Conservation (phyloP, 805 yeast species). For the Hanseniaspora mollemarum region DNA sequence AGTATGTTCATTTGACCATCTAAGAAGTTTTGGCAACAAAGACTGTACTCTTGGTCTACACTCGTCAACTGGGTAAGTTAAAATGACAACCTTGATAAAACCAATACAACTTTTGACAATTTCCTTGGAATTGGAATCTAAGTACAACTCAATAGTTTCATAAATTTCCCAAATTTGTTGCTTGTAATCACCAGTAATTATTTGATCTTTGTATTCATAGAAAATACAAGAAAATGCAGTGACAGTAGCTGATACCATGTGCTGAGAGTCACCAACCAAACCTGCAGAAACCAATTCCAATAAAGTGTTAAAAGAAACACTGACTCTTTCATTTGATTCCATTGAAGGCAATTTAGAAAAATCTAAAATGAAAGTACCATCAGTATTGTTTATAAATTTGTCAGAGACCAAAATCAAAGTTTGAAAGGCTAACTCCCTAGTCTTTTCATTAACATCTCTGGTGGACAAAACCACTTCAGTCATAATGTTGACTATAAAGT, state of each 20-base stretch:
- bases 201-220: conserved; percentile 65
- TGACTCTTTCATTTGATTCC: conserved; percentile 37
- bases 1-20: conserved; percentile 92
- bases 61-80: conserved; percentile 68
- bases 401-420: conserved; percentile 54
- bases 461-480: conserved; percentile 86
- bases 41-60: conserved; percentile 55
- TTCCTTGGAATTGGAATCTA: conserved; percentile 84
- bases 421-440: conserved; percentile 69
- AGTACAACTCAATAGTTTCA: conserved; percentile 76
- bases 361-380: conserved; percentile 44
- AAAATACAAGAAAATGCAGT: conserved; percentile 80
- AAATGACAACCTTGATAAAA: conserved; percentile 77
- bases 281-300: conserved; percentile 93
- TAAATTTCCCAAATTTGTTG: conserved; percentile 62
- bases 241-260: conserved; percentile 93
- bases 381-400: conserved; percentile 25
- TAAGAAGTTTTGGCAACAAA: conserved; percentile 60
- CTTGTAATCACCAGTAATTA: conserved; percentile 32
- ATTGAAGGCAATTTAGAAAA: conserved; percentile 54
- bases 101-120: conserved; percentile 92
- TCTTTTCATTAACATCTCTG: conserved; percentile 84
- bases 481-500: conserved; percentile 67
- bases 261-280: conserved; percentile 83
- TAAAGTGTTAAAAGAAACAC: conserved; percentile 42